Conservation (phyloP, 345 rosid species). For the Euphorbia peplus region DNA sequence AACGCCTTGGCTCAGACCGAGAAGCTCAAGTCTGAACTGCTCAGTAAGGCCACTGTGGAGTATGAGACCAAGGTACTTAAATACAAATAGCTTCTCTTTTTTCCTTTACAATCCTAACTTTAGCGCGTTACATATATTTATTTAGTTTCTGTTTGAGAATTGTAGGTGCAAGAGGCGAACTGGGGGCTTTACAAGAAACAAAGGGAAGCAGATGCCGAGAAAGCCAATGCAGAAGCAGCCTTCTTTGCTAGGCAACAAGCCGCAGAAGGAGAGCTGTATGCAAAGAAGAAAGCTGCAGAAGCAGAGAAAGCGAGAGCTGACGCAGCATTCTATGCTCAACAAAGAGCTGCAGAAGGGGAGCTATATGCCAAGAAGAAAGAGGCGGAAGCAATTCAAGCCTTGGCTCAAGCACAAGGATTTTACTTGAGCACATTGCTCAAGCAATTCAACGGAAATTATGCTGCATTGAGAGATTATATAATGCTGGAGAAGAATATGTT, state of each 20-base stretch:
- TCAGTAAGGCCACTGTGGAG: conserved; percentile 21
- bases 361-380: conserved; percentile 18
- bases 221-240: conserved; percentile 9
- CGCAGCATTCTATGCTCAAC: conserved; percentile 12
- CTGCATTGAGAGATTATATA: conserved; percentile 15
- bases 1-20: conserved; percentile 17
- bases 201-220: conserved; percentile 14
- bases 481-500: conserved; percentile 18
- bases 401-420: conserved; percentile 24
- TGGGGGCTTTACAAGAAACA: conserved; percentile 24
- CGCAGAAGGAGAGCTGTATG: conserved; percentile 19
- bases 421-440: conserved; percentile 17
- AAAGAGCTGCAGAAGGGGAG: conserved; percentile 20
- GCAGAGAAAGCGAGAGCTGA: conserved; percentile 15
- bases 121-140: neutral
- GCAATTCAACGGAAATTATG: conserved; percentile 14
- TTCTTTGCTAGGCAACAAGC: conserved; percentile 17
- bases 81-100: neutral
- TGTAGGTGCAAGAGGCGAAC: conserved; percentile 28
- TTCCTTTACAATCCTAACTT: neutral
- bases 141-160: neutral
- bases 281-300: conserved; percentile 12
- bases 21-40: conserved; percentile 17
- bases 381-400: conserved; percentile 15
- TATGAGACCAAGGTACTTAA: conserved; percentile 18